Conservation (phyloP, 1,284 basidiomycete species). For the Austroboletus novae-zelandiae region DNA sequence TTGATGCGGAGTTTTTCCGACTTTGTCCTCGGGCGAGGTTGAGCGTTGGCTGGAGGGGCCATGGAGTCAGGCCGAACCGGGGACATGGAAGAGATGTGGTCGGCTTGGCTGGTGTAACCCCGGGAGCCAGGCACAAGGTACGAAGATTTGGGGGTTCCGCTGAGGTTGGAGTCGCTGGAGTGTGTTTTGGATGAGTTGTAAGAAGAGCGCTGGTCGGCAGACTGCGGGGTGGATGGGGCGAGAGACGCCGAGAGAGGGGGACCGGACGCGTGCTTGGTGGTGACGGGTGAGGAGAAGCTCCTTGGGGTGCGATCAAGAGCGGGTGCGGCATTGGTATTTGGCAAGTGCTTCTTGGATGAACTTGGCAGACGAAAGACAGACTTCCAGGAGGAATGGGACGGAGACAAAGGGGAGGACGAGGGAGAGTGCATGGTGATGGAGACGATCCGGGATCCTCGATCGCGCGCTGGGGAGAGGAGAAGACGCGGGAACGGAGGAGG, state of each 20-base stretch:
- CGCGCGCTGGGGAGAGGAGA: slow-evolving; percentile 4
- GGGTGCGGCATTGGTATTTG: slow-evolving; percentile 17
- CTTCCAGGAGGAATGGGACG: slow-evolving; percentile 33
- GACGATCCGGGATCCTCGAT: slow-evolving; percentile 26
- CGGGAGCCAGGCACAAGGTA: slow-evolving; percentile 35
- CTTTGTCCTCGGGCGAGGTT: slow-evolving; percentile 49
- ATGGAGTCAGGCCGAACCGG: slow-evolving; percentile 36
- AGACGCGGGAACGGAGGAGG: slow-evolving; percentile 9
- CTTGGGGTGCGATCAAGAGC: slow-evolving; percentile 33
- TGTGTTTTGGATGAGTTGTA: slow-evolving; percentile 70
- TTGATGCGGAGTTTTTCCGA: slow-evolving; percentile 51
- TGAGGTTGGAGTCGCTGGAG: slow-evolving; percentile 60
- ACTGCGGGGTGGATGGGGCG: slow-evolving; percentile 47
- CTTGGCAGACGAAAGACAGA: slow-evolving; percentile 35
- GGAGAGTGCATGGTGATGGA: slow-evolving; percentile 22
- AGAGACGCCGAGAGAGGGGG: slow-evolving; percentile 46
- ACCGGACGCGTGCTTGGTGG: slow-evolving; percentile 16
- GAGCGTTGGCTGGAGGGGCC: slow-evolving; percentile 33
- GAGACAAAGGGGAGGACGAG: slow-evolving; percentile 18
- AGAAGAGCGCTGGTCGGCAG: slow-evolving; percentile 57
- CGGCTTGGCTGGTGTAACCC: slow-evolving; percentile 32
- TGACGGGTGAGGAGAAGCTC: slow-evolving; percentile 35
- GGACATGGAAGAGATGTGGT: slow-evolving; percentile 20
- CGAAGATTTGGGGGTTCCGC: slow-evolving; percentile 29
- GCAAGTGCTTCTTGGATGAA: slow-evolving; percentile 29